A percentile compares a stretch with the other conserved stretches of the same genome.
Conservation (phyloP, 129 eudicot species). For the Lactuca sativa region DNA sequence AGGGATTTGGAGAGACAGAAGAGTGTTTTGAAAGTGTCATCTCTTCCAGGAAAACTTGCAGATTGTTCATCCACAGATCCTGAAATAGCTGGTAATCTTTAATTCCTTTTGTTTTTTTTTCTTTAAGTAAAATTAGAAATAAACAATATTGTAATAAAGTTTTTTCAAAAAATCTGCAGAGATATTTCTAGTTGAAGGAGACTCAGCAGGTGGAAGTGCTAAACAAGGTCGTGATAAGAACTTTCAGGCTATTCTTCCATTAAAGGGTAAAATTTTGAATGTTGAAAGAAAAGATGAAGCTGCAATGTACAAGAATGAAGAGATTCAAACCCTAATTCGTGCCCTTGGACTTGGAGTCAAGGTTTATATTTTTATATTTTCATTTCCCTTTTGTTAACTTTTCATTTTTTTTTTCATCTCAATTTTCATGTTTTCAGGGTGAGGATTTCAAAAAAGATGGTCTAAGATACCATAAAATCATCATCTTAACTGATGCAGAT, state of each 20-base stretch:
- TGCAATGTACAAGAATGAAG: slow-evolving; percentile 93
- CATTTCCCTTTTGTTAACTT: neutral
- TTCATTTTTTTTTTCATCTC: neutral
- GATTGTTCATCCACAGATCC: slow-evolving; percentile 99
- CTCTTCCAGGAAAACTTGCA: slow-evolving; percentile 99
- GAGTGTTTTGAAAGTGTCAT: slow-evolving; percentile 74
- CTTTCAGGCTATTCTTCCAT: slow-evolving; percentile 96
- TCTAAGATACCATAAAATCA: slow-evolving; percentile 92
- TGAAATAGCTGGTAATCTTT: slow-evolving; percentile 62
- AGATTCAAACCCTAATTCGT: slow-evolving; percentile 86
- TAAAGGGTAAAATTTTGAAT: slow-evolving; percentile 89
- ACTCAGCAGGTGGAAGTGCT: slow-evolving; percentile 99
- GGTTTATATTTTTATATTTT: slow-evolving; percentile 37
- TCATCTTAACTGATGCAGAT: slow-evolving; percentile 96
- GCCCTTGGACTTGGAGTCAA: slow-evolving; percentile 98
- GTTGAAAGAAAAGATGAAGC: slow-evolving; percentile 93
- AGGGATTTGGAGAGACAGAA: slow-evolving; percentile 90
- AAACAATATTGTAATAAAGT: neutral
- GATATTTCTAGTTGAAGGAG: slow-evolving; percentile 98
- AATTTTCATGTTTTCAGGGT: slow-evolving; percentile 55
- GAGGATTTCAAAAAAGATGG: slow-evolving; percentile 89
- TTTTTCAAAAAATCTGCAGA: slow-evolving; percentile 43
- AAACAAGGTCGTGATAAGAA: slow-evolving; percentile 98
- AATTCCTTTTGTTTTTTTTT: neutral
- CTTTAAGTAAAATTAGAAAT: neutral